Evolutionary conservation across 1,284 basidiomycete species (phyloP), one percentile per base, ranked within the genome.

Genomic region (Entoloma clypeatum): DNA sequence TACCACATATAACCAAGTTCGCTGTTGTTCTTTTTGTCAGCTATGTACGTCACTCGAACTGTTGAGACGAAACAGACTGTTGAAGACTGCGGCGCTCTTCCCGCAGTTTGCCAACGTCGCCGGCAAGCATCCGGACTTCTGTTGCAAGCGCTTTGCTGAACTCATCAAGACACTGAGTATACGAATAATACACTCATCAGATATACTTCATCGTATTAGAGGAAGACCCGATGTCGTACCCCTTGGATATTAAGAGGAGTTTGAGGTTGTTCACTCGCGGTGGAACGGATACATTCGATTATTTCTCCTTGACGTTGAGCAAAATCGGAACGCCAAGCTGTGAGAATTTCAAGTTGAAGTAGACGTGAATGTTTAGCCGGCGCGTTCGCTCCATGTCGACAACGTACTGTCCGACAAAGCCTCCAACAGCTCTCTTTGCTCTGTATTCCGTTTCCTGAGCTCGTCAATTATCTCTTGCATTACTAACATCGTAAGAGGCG

Each of bases 161-260:
- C 42, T 88, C 84, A 48, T 87, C 83, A 13, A 88, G 69, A 55
- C 87, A 87, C 79, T 80, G 37, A n/a, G n/a, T n/a, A n/a, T n/a
- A n/a, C n/a, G n/a, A n/a, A n/a, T n/a, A n/a, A n/a, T n/a, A n/a
- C n/a, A n/a, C n/a, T n/a, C n/a, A n/a, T n/a, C n/a, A n/a, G n/a
- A n/a, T n/a, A n/a, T n/a, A n/a, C n/a, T n/a, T n/a, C n/a, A n/a
- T n/a, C n/a, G n/a, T n/a, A n/a, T n/a, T n/a, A n/a, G n/a, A n/a
- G n/a, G n/a, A n/a, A n/a, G n/a, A n/a, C n/a, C n/a, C n/a, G 14
- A 35, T 7, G n/a, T 21, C 77, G 45, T 63, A 86, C 83, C 22
- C 75, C 75, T 69, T 85, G 80, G 4, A 88, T 76, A 47, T 88
- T 87, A 68, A 81, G 87, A 7, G 77, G 78, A 10, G 87, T 75